A percentile compares a stretch with the other conserved stretches of the same genome.
phyloP scores from a whole-genome alignment of 2,329 filamentous ascomycete species.

The Venturia aucupariae region DNA sequence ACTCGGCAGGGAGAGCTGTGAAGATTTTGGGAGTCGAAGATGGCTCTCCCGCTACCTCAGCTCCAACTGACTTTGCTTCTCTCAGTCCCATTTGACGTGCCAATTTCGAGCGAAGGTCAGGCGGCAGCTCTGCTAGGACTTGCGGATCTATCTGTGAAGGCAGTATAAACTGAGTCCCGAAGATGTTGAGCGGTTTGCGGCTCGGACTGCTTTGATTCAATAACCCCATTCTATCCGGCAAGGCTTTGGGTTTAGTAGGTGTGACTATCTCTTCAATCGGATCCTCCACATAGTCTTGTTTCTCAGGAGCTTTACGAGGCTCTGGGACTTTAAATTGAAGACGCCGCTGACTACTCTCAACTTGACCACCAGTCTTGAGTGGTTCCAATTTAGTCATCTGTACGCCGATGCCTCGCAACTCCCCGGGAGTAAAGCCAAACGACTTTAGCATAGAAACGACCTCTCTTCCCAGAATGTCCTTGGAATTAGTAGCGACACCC shows the following conservation, averaged over 20 bases:
- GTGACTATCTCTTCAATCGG: slow-evolving; percentile 39
- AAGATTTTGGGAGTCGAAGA: slow-evolving; percentile 21
- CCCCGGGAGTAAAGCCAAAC: slow-evolving; percentile 78
- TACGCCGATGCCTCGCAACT: slow-evolving; percentile 83
- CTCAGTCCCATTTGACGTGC: slow-evolving; percentile 27
- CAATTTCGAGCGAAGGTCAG: slow-evolving; percentile 70
- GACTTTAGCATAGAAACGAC: slow-evolving; percentile 74
- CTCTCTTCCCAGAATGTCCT: slow-evolving; percentile 65
- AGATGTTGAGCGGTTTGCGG: slow-evolving; percentile 64
- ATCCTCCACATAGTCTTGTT: slow-evolving; percentile 25
- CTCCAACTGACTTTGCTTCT: background rate
- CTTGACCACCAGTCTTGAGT: slow-evolving; percentile 50
- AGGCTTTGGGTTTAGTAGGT: slow-evolving; percentile 23
- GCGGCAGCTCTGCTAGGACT: slow-evolving; percentile 75
- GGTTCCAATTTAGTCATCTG: slow-evolving; percentile 90
- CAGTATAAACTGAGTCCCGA: slow-evolving; percentile 86
- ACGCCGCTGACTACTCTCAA: slow-evolving; percentile 68
- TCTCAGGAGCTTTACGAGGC: slow-evolving; percentile 18
- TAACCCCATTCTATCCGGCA: slow-evolving; percentile 28
- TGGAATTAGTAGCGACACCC: slow-evolving; percentile 73
- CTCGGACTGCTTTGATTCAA: slow-evolving; percentile 39
- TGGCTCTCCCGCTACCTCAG: background rate
- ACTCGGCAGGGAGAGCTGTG: slow-evolving; percentile 48
- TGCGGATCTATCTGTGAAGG: slow-evolving; percentile 72
- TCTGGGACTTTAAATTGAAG: slow-evolving; percentile 59